A percentile compares a stretch with the other conserved stretches of the same genome.
phyloP scores from a whole-genome alignment of 257 asterid species.

The Fraxinus quadrangulata region DNA sequence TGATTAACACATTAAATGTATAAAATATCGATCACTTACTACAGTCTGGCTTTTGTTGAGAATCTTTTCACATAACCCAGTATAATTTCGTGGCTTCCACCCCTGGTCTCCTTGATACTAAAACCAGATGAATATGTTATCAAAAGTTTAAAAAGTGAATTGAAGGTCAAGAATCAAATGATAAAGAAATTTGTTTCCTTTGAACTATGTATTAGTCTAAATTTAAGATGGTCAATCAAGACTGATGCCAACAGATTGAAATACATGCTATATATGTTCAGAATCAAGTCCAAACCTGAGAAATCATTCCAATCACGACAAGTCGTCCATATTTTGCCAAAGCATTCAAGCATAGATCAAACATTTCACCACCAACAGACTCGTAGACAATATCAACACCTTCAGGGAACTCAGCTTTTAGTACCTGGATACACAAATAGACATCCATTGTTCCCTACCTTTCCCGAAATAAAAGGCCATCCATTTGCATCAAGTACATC shows the following conservation, averaged over 20 bases:
- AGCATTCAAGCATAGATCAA: slow-evolving; percentile 80
- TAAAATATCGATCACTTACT: slow-evolving; percentile 47
- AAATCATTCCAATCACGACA: slow-evolving; percentile 90
- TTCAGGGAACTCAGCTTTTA: slow-evolving; percentile 81
- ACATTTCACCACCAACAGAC: slow-evolving; percentile 98
- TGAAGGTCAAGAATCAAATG: slow-evolving; percentile 18
- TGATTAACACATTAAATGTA: not conserved
- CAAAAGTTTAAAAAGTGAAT: slow-evolving; percentile 14
- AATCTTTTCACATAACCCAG: slow-evolving; percentile 89
- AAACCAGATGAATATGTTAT: slow-evolving; percentile 30
- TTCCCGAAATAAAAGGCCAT: not conserved
- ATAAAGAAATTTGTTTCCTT: slow-evolving; percentile 10
- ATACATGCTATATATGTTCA: slow-evolving; percentile 1
- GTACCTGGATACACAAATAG: slow-evolving; percentile 51
- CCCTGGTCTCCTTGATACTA: slow-evolving; percentile 98
- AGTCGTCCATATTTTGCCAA: slow-evolving; percentile 84
- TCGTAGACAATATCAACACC: slow-evolving; percentile 86
- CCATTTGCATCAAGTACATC: not conserved
- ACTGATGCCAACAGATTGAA: slow-evolving; percentile 9
- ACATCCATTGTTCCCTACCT: not conserved
- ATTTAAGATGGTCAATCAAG: not conserved
- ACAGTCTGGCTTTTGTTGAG: slow-evolving; percentile 92
- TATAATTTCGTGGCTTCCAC: slow-evolving; percentile 78
- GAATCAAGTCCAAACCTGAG: slow-evolving; percentile 65
- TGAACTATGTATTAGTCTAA: not conserved